Evolutionary conservation across 2,329 filamentous ascomycete species (phyloP), one percentile per base, ranked within the genome.

Genomic region (Purpureocillium lavendulum): DNA sequence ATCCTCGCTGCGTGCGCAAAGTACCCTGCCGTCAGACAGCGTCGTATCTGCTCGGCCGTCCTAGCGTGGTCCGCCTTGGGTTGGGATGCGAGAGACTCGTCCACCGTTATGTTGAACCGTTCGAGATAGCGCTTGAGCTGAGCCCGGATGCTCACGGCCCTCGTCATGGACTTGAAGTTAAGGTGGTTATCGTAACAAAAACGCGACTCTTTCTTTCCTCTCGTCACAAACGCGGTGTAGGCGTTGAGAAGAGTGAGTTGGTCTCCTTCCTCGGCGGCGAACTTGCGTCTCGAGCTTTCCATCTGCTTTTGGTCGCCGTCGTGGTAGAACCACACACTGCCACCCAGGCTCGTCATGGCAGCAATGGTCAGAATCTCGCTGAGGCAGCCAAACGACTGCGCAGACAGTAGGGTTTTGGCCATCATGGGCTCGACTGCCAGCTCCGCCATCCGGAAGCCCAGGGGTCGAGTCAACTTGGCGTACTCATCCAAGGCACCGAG

Each of bases 341-440:
- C 85, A 44, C 89, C 85, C 0, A 94, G 67, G 45, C 82, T 92
- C 28, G 87, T 85, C 90, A 98, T 97, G 13, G 92, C 89, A 6
- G 90, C 87, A 47, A 97, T 94, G 2, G 82, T 87, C 18, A 97
- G 71, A 38, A 97, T 84, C 60, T 96, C 90, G 55, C 78, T 82
- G 11, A 94, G 65, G 49, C 89, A 96, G 30, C 72, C 73, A 61
- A 95, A 94, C 0, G 73, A 70, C 4, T 77, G 66, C 0, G 89
- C 84, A 14, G 81, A 77, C 8, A 97, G 76, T 4, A 96, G 70
- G 0, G 84, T 86, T 62, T 90, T 94, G 7, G 84, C 87, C 75
- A 96, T 92, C 87, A 96, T 96, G 0, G 92, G 92, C 50, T 95
- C 87, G 7, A 97, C 77, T 0, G 89, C 84, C 33, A 98, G 69